Conservation (phyloP, 192 early-diverging fungal genomes). For the Diversispora epigaea region DNA sequence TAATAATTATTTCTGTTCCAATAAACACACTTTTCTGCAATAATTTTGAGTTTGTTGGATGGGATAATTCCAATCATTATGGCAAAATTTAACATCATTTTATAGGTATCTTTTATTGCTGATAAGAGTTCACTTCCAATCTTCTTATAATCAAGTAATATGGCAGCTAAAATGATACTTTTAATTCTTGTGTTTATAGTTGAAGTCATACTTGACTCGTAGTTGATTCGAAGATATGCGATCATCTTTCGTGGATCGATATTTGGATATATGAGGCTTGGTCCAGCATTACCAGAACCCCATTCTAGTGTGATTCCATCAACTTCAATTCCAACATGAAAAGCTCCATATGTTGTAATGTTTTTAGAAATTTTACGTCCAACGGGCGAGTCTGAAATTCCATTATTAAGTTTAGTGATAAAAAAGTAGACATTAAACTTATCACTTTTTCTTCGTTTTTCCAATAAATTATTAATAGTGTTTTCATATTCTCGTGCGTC, state of each 20-base stretch:
- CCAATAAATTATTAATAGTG: no score
- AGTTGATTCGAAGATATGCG: neutral
- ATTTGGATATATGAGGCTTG: neutral
- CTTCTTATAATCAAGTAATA: no score
- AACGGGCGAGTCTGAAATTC: no score
- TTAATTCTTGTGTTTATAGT: neutral
- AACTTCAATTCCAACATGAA: conserved; percentile 10
- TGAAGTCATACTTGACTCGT: neutral
- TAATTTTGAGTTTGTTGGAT: neutral
- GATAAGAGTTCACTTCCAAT: no score
- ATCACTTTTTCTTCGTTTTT: neutral
- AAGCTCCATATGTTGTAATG: neutral
- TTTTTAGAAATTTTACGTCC: neutral
- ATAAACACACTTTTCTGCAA: neutral
- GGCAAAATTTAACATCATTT: no score
- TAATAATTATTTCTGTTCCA: neutral
- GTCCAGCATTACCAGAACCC: neutral
- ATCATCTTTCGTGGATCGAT: neutral
- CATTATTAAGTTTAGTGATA: neutral
- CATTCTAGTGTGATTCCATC: conserved; percentile 3
- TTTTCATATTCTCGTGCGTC: no score
- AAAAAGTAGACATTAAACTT: conserved; percentile 2
- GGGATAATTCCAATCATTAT: neutral
- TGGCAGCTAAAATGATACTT: neutral
- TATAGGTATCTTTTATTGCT: no score